Percentiles rank a stretch among this genome's conserved stretches.
Conservation (phyloP, 495 filamentous ascomycete genomes). For the Geoglossum glabrum region DNA sequence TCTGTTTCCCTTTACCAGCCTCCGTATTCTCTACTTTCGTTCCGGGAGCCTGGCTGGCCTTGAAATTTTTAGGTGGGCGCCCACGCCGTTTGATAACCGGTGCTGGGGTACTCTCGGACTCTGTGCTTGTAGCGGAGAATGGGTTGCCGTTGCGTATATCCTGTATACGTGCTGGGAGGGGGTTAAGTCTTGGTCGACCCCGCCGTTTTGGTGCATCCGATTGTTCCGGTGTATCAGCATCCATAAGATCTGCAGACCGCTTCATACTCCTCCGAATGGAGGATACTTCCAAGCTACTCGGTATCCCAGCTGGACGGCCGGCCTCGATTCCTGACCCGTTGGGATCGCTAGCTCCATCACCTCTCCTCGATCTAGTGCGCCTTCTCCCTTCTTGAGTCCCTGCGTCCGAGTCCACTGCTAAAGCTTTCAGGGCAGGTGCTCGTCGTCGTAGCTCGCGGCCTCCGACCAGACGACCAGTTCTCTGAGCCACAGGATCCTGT, state of each 20-base stretch:
- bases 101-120: neutral
- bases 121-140: neutral
- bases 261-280: neutral
- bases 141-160: neutral
- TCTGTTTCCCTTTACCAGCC: neutral
- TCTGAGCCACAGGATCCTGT: slow-evolving; percentile 3
- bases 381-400: neutral
- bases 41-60: neutral
- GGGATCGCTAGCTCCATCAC: neutral
- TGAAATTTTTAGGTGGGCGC: neutral
- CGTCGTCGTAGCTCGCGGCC: slow-evolving; percentile 1
- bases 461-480: neutral
- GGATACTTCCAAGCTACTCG: neutral
- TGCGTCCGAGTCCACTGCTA: neutral
- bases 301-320: neutral
- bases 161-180: neutral
- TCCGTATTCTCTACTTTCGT: neutral
- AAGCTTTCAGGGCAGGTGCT: neutral
- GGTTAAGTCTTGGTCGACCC: neutral
- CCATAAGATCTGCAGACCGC: neutral
- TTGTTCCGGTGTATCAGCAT: neutral
- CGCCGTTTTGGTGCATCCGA: neutral
- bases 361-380: neutral
- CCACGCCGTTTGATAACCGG: slow-evolving; percentile 4
- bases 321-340: neutral